Conservation (phyloP, 768 basidiomycete species). For the Lentinus tigrinus region DNA sequence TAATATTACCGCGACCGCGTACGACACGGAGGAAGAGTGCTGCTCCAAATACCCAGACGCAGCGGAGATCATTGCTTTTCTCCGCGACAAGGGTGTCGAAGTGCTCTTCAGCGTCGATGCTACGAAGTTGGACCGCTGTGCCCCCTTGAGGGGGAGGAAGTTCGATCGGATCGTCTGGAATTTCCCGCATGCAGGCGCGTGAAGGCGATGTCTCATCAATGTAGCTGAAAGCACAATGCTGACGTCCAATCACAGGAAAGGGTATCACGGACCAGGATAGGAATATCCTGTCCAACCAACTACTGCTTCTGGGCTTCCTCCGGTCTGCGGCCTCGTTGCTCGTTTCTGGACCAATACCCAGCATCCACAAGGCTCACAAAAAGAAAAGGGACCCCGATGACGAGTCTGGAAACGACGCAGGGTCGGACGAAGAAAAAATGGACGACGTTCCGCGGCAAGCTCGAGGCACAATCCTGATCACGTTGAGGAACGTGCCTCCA, state of each 20-base stretch:
- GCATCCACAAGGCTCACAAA: conserved; percentile 38
- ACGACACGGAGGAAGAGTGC: conserved; percentile 76
- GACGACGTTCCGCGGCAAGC: conserved; percentile 6
- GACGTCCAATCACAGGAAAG: conserved; percentile 48
- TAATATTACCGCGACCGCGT: conserved; percentile 84
- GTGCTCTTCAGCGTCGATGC: conserved; percentile 86
- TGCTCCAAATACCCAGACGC: conserved; percentile 83
- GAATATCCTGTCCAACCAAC: conserved; percentile 88
- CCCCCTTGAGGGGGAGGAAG: conserved; percentile 54
- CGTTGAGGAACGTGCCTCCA: conserved; percentile 80
- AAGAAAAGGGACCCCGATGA: conserved; percentile 38
- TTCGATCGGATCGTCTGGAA: conserved; percentile 91
- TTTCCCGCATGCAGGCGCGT: conserved; percentile 91
- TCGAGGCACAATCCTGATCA: conserved; percentile 81
- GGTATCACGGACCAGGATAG: conserved; percentile 93
- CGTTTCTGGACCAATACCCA: conserved; percentile 53
- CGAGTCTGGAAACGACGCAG: conserved; percentile 45
- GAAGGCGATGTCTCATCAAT: not conserved
- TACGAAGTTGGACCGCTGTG: conserved; percentile 63
- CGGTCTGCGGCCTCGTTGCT: conserved; percentile 68
- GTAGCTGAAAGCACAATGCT: not conserved
- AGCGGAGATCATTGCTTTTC: conserved; percentile 48
- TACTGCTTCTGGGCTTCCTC: conserved; percentile 79
- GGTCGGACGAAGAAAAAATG: conserved; percentile 28
- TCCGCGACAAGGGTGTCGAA: conserved; percentile 60